phyloP scores from a whole-genome alignment of 345 rosid species.

The Garcia nutans region DNA sequence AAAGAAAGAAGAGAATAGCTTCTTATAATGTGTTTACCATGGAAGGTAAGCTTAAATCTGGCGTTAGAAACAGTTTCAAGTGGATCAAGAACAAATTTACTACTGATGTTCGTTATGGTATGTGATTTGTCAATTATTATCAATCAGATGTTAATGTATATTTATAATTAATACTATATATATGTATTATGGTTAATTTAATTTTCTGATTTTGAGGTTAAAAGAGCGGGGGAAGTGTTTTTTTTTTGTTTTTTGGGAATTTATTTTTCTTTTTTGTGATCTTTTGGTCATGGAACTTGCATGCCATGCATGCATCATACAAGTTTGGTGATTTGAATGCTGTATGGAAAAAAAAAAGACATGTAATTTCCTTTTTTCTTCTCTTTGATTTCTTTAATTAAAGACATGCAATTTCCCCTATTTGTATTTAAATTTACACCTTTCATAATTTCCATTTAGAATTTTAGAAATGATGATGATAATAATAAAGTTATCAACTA shows the following conservation, averaged over 20 bases:
- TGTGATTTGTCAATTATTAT: slow-evolving; percentile 20
- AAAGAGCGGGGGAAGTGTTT: background rate
- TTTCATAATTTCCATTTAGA: too few relatives aligned
- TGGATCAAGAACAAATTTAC: slow-evolving; percentile 85
- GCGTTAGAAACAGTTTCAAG: slow-evolving; percentile 77
- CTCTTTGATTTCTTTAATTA: background rate
- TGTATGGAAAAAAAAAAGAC: background rate
- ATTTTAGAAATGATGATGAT: too few relatives aligned
- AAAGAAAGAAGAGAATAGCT: slow-evolving; percentile 88
- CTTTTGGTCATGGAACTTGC: background rate
- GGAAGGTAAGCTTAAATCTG: slow-evolving; percentile 74
- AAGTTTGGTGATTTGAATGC: background rate
- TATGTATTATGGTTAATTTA: background rate
- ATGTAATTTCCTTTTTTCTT: background rate
- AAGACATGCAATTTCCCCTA: too few relatives aligned
- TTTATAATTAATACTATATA: too few relatives aligned
- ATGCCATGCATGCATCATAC: slow-evolving; percentile 12
- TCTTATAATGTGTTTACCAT: slow-evolving; percentile 63
- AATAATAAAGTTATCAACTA: too few relatives aligned
- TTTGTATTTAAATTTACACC: too few relatives aligned
- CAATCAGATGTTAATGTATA: too few relatives aligned
- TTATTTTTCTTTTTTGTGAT: background rate
- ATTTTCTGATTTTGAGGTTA: background rate
- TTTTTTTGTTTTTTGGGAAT: background rate
- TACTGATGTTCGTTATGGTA: slow-evolving; percentile 39